Evolutionary conservation across 805 yeast species (phyloP), one percentile per base, ranked within the genome.

Genomic region (Candida rishiriensis): DNA sequence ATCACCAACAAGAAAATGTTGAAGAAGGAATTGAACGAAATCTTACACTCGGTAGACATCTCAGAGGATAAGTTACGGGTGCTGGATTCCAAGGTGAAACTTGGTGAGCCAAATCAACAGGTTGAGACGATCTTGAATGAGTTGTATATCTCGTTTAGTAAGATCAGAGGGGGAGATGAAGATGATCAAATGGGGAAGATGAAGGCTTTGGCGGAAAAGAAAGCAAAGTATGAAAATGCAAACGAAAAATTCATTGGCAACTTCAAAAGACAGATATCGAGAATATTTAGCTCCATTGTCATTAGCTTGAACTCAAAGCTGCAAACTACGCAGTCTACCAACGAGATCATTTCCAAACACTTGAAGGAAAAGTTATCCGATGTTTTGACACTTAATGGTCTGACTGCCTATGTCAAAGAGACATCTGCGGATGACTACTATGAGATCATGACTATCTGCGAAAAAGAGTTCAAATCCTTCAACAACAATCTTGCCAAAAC

Each of bases 1-100:
- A 79, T 91, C 5, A 81, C 87, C 36, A 90, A 90, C 64, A 86
- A 85, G 61, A 87, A 86, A 55, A 60, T 73, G n/a, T 68, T 89
- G 18, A 83, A 81, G 72, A 78, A 75, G 38, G 89, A 87, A 48
- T 71, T 89, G 43, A 76, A 77, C 34, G 78, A 74, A n/a, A 71
- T 89, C 38, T 64, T 89, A 48, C 75, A 76, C 39, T 83, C 87
- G n/a, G 85, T 86, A 9, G 77, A 82, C 44, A 70, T 88, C 26
- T 81, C 81, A 49, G 76, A 77, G 14, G 64, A 65, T 1, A 81
- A 81, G 14, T 64, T 87, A 41, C 59, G 61, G 9, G 63, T 88
- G 29, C 59, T 73, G 15, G 55, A 61, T 8, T 71, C 78, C 17
- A 70, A 72, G 13, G 74, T 84, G 17, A 75, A 76, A 46, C 69